These are phyloP conservation scores for Sporothrix dimorphospora DNA, from an alignment of 2,329 filamentous ascomycete species.

Conservation along the genomic window DNA sequence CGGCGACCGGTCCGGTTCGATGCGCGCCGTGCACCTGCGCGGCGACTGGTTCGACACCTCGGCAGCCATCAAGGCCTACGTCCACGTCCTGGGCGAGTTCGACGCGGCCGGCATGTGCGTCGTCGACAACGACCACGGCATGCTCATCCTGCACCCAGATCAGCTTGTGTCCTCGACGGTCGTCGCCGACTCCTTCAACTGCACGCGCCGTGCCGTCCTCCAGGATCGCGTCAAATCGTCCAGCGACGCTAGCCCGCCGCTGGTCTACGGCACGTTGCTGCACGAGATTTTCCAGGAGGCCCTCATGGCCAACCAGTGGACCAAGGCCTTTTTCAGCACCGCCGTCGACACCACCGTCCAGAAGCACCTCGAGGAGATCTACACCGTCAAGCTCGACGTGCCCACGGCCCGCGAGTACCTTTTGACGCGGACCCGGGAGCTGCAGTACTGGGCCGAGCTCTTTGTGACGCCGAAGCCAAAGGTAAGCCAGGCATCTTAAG, in stretches of 20 bases:
- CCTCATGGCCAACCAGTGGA: slow-evolving; percentile 81
- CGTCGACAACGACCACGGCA: slow-evolving; percentile 78
- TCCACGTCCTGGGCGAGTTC: slow-evolving; percentile 85
- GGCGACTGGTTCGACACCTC: slow-evolving; percentile 86
- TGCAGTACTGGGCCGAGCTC: slow-evolving; percentile 79
- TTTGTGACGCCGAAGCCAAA: slow-evolving; percentile 76
- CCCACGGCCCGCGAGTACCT: slow-evolving; percentile 77
- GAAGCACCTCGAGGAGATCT: slow-evolving; percentile 84
- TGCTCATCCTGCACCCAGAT: slow-evolving; percentile 91
- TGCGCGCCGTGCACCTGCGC: slow-evolving; percentile 73
- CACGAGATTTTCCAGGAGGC: slow-evolving; percentile 96
- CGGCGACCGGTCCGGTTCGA: slow-evolving; percentile 56
- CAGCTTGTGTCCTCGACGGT: slow-evolving; percentile 94
- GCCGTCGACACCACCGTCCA: slow-evolving; percentile 71
- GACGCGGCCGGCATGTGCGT: slow-evolving; percentile 71
- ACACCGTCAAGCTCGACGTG: slow-evolving; percentile 78
- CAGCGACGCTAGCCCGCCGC: slow-evolving; percentile 73
- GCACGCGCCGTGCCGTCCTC: slow-evolving; percentile 85
- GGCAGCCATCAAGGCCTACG: slow-evolving; percentile 66
- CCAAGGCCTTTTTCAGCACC: slow-evolving; percentile 64
- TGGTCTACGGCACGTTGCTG: slow-evolving; percentile 90
- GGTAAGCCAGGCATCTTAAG: too few relatives aligned
- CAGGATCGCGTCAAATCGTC: slow-evolving; percentile 95
- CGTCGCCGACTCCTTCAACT: slow-evolving; percentile 94
- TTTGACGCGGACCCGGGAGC: slow-evolving; percentile 77